These are phyloP conservation scores for Friedmanniomyces simplex DNA, from an alignment of 495 filamentous ascomycete genomes.

Conservation along the genomic window DNA sequence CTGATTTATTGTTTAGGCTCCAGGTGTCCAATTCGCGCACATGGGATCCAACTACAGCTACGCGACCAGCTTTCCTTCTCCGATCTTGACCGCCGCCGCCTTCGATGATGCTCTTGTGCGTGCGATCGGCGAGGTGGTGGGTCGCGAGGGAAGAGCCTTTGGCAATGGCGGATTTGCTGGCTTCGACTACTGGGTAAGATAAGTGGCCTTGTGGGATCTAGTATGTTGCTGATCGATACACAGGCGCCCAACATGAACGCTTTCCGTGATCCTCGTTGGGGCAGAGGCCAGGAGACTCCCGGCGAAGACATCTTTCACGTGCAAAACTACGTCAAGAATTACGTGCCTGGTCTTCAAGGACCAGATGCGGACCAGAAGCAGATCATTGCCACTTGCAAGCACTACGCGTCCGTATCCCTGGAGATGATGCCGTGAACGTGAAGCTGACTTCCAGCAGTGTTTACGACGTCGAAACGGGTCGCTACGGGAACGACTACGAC, in stretches of 20 bases:
- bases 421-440: slow-evolving; percentile 49
- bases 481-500: slow-evolving; percentile 14
- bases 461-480: slow-evolving; percentile 1
- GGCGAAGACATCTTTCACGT: slow-evolving; percentile 50
- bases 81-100: slow-evolving; percentile 48
- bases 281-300: slow-evolving; percentile 45
- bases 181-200: slow-evolving; percentile 58
- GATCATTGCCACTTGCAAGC: slow-evolving; percentile 12
- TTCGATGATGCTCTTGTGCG: slow-evolving; percentile 51
- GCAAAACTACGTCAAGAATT: slow-evolving; percentile 44
- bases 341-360: slow-evolving; percentile 22
- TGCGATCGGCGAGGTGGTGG: slow-evolving; percentile 46
- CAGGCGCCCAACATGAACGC: slow-evolving; percentile 20
- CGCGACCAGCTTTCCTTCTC: slow-evolving; percentile 53
- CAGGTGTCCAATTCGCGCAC: slow-evolving; percentile 42
- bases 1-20: slow-evolving; percentile 11
- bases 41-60: slow-evolving; percentile 38
- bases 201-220: slow-evolving; percentile 21
- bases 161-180: slow-evolving; percentile 49
- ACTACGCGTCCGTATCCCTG: slow-evolving; percentile 18
- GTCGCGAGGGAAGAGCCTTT: slow-evolving; percentile 55
- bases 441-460: neutral
- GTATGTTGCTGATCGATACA: neutral
- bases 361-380: neutral
- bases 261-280: slow-evolving; percentile 52